Evolutionary conservation across 305 asterid genomes (phyloP).

Genomic region (Ilex paraguariensis): DNA sequence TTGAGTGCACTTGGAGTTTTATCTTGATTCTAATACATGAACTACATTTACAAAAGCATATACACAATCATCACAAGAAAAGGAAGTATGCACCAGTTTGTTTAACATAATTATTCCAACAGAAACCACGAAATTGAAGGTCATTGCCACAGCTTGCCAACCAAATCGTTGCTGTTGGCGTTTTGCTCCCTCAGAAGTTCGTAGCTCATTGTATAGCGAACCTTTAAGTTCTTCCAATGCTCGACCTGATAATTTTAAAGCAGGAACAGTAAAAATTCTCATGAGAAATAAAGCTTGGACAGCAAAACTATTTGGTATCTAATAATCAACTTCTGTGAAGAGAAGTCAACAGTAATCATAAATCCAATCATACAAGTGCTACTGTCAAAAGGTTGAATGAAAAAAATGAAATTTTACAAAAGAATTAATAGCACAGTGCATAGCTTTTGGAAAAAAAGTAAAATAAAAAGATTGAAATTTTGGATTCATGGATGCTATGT

Average conservation of each 20-base stretch:
- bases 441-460: too few relatives aligned
- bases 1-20: too few relatives aligned
- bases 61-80: not conserved
- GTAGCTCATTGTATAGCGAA: constrained; percentile 64
- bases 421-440: too few relatives aligned
- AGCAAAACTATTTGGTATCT: not conserved
- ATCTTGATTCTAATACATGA: too few relatives aligned
- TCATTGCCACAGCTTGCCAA: constrained; percentile 70
- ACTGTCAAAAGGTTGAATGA: too few relatives aligned
- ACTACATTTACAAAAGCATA: too few relatives aligned
- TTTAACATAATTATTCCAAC: constrained; percentile 81
- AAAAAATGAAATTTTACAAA: too few relatives aligned
- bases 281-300: not conserved
- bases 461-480: too few relatives aligned
- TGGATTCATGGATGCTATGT: too few relatives aligned
- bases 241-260: constrained; percentile 36
- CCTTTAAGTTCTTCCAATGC: constrained; percentile 83
- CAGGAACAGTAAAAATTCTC: constrained; percentile 1
- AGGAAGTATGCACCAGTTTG: constrained; percentile 50
- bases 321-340: too few relatives aligned
- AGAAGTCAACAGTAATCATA: too few relatives aligned
- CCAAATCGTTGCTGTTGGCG: constrained; percentile 72
- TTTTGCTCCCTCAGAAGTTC: constrained; percentile 81
- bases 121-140: constrained; percentile 83
- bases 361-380: too few relatives aligned